Percentiles rank a stretch among this genome's conserved stretches.
These are phyloP conservation scores for Termitomyces bulborhizus DNA, from an alignment of 768 basidiomycete genomes.

Conservation along the genomic window DNA sequence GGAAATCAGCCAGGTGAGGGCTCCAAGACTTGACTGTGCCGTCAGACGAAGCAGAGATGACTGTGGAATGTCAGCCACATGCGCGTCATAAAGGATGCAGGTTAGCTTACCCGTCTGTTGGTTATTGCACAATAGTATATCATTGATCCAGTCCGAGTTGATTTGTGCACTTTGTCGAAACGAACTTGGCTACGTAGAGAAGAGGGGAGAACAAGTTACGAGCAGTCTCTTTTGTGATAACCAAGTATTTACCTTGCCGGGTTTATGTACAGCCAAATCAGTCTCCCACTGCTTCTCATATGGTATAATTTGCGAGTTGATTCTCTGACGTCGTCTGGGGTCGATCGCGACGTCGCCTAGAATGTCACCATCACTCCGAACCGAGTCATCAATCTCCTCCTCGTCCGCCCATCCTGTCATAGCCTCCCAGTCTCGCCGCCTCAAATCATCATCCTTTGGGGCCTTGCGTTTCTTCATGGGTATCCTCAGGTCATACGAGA, in stretches of 20 bases:
- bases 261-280: slow-evolving; percentile 47
- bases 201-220: background rate
- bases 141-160: slow-evolving; percentile 96
- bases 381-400: slow-evolving; percentile 53
- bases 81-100: background rate
- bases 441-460: slow-evolving; percentile 19
- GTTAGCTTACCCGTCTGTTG: slow-evolving; percentile 71
- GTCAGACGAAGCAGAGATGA: slow-evolving; percentile 93
- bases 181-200: slow-evolving; percentile 39
- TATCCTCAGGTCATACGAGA: slow-evolving; percentile 81
- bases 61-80: slow-evolving; percentile 25
- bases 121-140: slow-evolving; percentile 84
- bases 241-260: slow-evolving; percentile 34
- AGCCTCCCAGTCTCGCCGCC: slow-evolving; percentile 53
- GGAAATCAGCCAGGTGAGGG: slow-evolving; percentile 58
- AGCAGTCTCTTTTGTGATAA: background rate
- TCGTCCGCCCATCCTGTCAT: slow-evolving; percentile 85
- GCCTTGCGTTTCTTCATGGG: slow-evolving; percentile 46
- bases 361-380: slow-evolving; percentile 67
- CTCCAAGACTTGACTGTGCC: slow-evolving; percentile 93
- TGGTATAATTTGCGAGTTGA: slow-evolving; percentile 36
- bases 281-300: slow-evolving; percentile 79
- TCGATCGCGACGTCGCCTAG: slow-evolving; percentile 57
- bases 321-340: slow-evolving; percentile 28
- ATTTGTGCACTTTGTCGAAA: slow-evolving; percentile 88